These are phyloP conservation scores for Citrus australasica DNA, from an alignment of 345 rosid species.

Conservation along the genomic window DNA sequence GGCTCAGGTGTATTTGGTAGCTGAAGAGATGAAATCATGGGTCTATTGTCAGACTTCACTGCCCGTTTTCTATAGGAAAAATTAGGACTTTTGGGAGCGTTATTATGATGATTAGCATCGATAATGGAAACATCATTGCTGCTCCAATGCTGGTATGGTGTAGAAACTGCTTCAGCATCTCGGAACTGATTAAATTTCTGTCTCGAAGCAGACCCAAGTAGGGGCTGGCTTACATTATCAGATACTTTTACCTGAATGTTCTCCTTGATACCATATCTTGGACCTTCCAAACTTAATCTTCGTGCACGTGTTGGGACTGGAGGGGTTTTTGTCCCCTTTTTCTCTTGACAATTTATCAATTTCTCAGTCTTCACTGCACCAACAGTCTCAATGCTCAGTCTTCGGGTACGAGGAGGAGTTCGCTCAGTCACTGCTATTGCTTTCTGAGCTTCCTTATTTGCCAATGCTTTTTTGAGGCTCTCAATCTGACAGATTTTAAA, in stretches of 20 bases:
- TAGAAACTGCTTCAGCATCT: conserved; percentile 34
- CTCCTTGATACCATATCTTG: conserved; percentile 38
- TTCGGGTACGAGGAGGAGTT: conserved; percentile 72
- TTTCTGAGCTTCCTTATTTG: conserved; percentile 44
- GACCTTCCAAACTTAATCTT: conserved; percentile 70
- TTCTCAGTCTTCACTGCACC: conserved; percentile 42
- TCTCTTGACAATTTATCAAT: conserved; percentile 33
- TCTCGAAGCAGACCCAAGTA: conserved; percentile 18
- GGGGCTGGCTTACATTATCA: conserved; percentile 17
- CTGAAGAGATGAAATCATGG: conserved; percentile 52
- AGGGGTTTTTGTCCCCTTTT: conserved; percentile 50
- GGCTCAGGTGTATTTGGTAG: conserved; percentile 57
- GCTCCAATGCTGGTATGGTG: conserved; percentile 20
- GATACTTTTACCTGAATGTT: conserved; percentile 21
- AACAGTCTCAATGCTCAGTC: conserved; percentile 59
- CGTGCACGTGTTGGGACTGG: conserved; percentile 38
- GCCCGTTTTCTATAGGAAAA: conserved; percentile 33
- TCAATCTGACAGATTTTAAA: conserved; percentile 55
- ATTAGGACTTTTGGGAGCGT: conserved; percentile 60
- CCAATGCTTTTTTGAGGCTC: conserved; percentile 76
- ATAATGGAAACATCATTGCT: conserved; percentile 23
- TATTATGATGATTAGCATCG: conserved; percentile 25
- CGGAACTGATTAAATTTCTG: conserved; percentile 30
- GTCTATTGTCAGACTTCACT: conserved; percentile 39
- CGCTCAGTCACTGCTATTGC: conserved; percentile 36